Evolutionary conservation across 768 basidiomycete genomes (phyloP).

Genomic region (Boletellus ananas): DNA sequence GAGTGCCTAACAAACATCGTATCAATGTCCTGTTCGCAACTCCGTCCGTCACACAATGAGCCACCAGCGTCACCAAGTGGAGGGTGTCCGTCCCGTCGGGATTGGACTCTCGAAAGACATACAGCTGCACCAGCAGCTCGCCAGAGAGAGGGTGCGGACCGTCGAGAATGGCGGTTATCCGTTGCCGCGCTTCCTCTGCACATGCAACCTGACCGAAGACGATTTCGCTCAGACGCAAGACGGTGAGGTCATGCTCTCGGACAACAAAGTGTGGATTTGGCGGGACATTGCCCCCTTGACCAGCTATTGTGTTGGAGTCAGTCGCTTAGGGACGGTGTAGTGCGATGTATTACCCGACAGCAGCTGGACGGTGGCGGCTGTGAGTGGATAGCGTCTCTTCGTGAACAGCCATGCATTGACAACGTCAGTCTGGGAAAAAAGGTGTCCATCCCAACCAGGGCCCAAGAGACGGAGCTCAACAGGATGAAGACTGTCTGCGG

Average conservation of each 20-base stretch:
- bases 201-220: constrained; percentile 32
- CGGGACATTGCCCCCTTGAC: neutral
- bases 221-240: constrained; percentile 37
- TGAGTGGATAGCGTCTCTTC: constrained; percentile 1
- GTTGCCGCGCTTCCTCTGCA: constrained; percentile 31
- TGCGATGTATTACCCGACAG: neutral
- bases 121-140: constrained; percentile 39
- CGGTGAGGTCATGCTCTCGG: constrained; percentile 32
- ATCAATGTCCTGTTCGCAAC: constrained; percentile 40
- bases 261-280: constrained; percentile 37
- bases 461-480: neutral
- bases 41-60: constrained; percentile 53
- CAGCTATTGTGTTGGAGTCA: neutral
- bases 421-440: neutral
- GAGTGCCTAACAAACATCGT: constrained; percentile 46
- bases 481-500: neutral
- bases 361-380: neutral
- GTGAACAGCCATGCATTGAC: constrained; percentile 1
- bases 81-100: constrained; percentile 31
- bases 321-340: neutral
- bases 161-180: constrained; percentile 30
- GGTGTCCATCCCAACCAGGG: neutral
- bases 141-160: constrained; percentile 38
- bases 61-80: constrained; percentile 42
- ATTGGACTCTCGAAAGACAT: constrained; percentile 35